Base-by-base conservation (phyloP, 2,329 filamentous ascomycete genomes). In the Aspergillus bombycis region DNA sequence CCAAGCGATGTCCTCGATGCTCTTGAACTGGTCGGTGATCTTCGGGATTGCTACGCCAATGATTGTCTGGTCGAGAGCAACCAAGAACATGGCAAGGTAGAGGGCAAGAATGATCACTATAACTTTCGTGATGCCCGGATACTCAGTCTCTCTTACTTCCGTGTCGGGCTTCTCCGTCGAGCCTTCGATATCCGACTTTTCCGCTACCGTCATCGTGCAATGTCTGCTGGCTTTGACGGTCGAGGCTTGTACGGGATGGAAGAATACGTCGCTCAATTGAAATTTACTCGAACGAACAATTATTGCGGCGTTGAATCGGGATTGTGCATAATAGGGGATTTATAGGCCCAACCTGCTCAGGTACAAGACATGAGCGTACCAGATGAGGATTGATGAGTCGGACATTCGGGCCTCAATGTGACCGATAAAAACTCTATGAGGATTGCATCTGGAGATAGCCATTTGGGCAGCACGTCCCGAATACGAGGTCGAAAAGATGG, bases 1-100 rank as follows among this genome's bases (percentile, higher is more conserved):
- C 87, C 87, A 89, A 58, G 86, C 86, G 62, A 89, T 85, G 65
- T 89, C 87, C 2, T 83, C 82, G 2, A 70, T 60, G 11, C 64
- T 60, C 21, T 71, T 64, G 62, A 71, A 72, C 38, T 71, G 61
- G 45, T 66, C 65, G 14, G 70, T 68, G 32, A 72, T 72, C 50
- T 61, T 41, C 19, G 70, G 70, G n/a, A 71, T 68, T n/a, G 70
- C 70, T 1, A 68, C 68, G 2, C 68, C 62, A 12, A 71, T 65
- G 38, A 71, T 71, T 11, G 88, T 75, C 41, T 70, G 68, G 23
- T 72, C 70, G 3, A 73, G 64, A 0, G 70, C 71, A 10, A 72
- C 70, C 36, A 73, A 61, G 50, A 73, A 72, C 16, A 71, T 64
- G 2, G 71, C 67, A 3, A 72, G 68, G 38, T 72, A 72, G 6